Conservation (phyloP, 768 basidiomycete genomes). For the Naganishia randhawae region DNA sequence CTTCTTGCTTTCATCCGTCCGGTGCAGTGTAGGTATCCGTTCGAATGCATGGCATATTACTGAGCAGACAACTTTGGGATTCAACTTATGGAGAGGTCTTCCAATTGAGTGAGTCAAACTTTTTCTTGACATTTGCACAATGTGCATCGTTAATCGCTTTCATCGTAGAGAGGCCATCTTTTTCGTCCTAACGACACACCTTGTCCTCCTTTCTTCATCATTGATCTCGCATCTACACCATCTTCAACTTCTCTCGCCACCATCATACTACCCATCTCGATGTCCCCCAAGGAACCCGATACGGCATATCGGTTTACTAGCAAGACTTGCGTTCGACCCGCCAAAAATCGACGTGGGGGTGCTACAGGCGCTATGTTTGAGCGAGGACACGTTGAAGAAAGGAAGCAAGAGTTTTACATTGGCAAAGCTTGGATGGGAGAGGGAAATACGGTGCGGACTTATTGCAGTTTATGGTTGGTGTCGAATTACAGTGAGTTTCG, state of each 20-base stretch:
- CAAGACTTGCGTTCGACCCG: conserved; percentile 37
- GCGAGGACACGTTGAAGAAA: conserved; percentile 39
- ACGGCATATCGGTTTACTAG: conserved; percentile 39
- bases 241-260: conserved; percentile 67
- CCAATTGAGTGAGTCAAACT: conserved; percentile 46
- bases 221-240: conserved; percentile 54
- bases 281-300: conserved; percentile 42
- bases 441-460: conserved; percentile 46
- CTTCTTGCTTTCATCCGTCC: too few species aligned
- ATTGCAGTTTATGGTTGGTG: conserved; percentile 49
- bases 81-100: conserved; percentile 39
- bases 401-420: conserved; percentile 49
- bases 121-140: neutral
- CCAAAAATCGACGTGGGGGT: conserved; percentile 34
- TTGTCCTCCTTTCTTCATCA: conserved; percentile 40
- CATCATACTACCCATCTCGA: conserved; percentile 50
- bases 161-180: conserved; percentile 43
- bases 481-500: conserved; percentile 37
- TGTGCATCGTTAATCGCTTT: neutral
- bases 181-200: conserved; percentile 44
- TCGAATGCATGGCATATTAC: conserved; percentile 43
- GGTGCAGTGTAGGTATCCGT: conserved; percentile 39
- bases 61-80: conserved; percentile 33
- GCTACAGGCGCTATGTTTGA: conserved; percentile 32
- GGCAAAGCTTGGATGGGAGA: conserved; percentile 46